Conservation (phyloP, 1,139 yeast genomes). For the Yamadazyma buinensis region DNA sequence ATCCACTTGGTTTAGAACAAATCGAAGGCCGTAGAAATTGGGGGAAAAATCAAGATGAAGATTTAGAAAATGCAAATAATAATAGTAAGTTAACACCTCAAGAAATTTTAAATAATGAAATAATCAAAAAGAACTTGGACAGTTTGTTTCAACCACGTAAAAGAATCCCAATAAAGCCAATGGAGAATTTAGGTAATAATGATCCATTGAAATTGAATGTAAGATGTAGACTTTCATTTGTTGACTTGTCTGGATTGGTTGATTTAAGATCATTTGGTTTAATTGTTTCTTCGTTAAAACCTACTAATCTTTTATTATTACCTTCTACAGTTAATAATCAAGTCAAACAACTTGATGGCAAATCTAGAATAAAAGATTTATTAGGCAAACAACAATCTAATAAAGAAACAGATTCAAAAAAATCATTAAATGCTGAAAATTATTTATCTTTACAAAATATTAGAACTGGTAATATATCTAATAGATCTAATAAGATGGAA, state of each 20-base stretch:
- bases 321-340: conserved; percentile 38
- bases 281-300: conserved; percentile 76
- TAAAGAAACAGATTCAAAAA: conserved; percentile 20
- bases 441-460: conserved; percentile 32
- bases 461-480: conserved; percentile 22
- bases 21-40: conserved; percentile 36
- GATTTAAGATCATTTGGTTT: conserved; percentile 80
- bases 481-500: conserved; percentile 22
- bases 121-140: conserved; percentile 49
- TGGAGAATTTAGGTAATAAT: conserved; percentile 17
- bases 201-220: conserved; percentile 40
- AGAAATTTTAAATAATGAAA: conserved; percentile 40
- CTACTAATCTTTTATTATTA: conserved; percentile 63
- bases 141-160: conserved; percentile 56
- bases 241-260: conserved; percentile 82
- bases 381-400: conserved; percentile 33
- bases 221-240: conserved; percentile 69
- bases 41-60: conserved; percentile 26
- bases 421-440: conserved; percentile 23
- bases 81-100: conserved; percentile 41
- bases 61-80: conserved; percentile 14
- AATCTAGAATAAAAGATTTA: conserved; percentile 23
- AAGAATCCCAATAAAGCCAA: conserved; percentile 26
- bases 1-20: conserved; percentile 33
- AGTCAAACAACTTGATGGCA: conserved; percentile 27